These are phyloP conservation scores for Lactarius deliciosus DNA, from an alignment of 768 basidiomycete genomes.

Conservation along the genomic window DNA sequence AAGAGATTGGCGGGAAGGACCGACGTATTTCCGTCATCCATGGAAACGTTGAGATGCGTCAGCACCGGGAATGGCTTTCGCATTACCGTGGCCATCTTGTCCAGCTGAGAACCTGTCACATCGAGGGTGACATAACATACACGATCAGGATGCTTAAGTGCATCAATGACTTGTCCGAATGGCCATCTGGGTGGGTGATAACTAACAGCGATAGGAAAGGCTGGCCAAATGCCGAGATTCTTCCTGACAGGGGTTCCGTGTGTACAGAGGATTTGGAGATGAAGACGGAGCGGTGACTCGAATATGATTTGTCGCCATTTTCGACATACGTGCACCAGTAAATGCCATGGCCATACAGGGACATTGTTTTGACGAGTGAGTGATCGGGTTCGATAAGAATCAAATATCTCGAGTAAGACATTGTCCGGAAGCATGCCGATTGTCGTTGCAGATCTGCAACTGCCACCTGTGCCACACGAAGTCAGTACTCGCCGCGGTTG, in stretches of 20 bases:
- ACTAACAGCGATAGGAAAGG: neutral
- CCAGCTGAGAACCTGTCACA: neutral
- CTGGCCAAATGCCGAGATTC: neutral
- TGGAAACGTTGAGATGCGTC: neutral
- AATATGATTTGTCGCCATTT: neutral
- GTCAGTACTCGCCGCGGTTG: neutral
- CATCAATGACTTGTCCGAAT: neutral
- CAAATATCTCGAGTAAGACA: neutral
- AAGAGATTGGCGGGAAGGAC: neutral
- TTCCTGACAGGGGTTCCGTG: neutral
- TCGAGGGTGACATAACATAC: neutral
- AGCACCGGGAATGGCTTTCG: neutral
- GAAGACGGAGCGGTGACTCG: neutral
- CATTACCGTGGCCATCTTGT: neutral
- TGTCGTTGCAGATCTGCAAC: neutral
- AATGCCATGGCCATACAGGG: neutral
- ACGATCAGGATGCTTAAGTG: neutral
- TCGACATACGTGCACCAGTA: neutral
- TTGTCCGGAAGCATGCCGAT: neutral
- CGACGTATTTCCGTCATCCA: neutral
- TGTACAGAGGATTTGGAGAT: neutral
- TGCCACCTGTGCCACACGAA: neutral
- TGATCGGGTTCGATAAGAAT: neutral
- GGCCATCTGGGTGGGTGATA: neutral
- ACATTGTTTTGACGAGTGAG: too few relatives aligned